Base-by-base conservation (phyloP, 1,284 basidiomycete genomes). In the Irpex lacteus region DNA sequence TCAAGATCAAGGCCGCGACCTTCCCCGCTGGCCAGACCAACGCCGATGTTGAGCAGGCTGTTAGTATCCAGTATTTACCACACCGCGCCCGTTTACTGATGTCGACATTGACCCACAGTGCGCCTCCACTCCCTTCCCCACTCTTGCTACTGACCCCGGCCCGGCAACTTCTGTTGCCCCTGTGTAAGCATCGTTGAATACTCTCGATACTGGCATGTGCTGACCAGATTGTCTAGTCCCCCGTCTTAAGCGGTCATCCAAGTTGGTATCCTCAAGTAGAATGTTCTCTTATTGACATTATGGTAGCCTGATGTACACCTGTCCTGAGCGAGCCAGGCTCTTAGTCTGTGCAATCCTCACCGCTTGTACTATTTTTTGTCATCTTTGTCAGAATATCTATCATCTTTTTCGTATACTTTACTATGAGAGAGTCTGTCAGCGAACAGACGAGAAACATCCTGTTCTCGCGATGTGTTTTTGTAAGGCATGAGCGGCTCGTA, bases 141-240 rank as follows among this genome's bases (percentile, higher is more conserved):
- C 63, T 32, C 60, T 64, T 32, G 19, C 55, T n/a, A 34, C 60
- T 11, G 60, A 66, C 56, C 69, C 69, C 26, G 69, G 69, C 54
- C 67, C 69, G 60, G 69, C 60, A 19, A 70, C 68, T 36, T 66
- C 69, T 34, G 69, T 69, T 49, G 65, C 68, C 15, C 67, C 68
- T 40, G 67, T 70, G 68, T 68, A 65, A 64, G 68, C 64, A n/a
- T 32, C 37, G n/a, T 15, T 57, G 26, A 15, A 9, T 34, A 44
- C 36, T 60, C 9, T 5, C 9, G 7, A 36, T 6, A 50, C 13
- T 52, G 19, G 5, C 19, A 13, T 18, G 18, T 50, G 21, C 44
- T 60, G 19, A 52, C 36, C 8, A 32, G 32, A 61, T 60, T 55
- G 7, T 47, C 40, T 52, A 61, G 60, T 32, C 60, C 60, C 34